Evolutionary conservation across 1,284 basidiomycete genomes (phyloP).

Genomic region (Coniophora puteana): DNA sequence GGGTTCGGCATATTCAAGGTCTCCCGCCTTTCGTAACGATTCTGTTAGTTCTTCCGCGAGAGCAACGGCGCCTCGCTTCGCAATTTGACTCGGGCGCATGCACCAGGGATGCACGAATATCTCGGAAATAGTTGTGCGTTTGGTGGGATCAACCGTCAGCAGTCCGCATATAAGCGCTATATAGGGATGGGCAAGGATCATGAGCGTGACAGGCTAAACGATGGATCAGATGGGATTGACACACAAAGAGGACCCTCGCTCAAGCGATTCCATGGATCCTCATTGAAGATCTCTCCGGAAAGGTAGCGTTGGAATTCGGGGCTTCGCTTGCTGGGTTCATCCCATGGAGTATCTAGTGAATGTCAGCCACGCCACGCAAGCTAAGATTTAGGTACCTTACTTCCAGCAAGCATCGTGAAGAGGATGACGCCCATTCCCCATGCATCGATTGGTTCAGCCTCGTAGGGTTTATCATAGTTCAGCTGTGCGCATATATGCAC

Average conservation of each 20-base stretch:
- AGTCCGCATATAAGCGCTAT: slow-evolving; percentile 77
- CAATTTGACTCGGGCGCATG: slow-evolving; percentile 70
- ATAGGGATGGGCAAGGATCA: too few relatives aligned
- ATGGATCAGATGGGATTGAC: slow-evolving; percentile 17
- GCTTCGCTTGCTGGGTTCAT: slow-evolving; percentile 81
- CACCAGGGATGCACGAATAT: slow-evolving; percentile 80
- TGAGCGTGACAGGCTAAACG: background rate
- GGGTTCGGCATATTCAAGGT: slow-evolving; percentile 65
- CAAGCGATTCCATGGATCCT: slow-evolving; percentile 83
- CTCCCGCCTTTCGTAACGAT: slow-evolving; percentile 61
- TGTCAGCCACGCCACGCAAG: background rate
- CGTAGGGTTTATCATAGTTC: slow-evolving; percentile 58
- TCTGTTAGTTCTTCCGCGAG: slow-evolving; percentile 71
- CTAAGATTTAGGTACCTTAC: slow-evolving; percentile 54
- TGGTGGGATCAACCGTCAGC: slow-evolving; percentile 68
- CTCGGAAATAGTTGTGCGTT: slow-evolving; percentile 70
- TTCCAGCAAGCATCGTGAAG: slow-evolving; percentile 89
- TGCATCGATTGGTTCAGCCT: slow-evolving; percentile 90
- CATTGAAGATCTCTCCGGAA: slow-evolving; percentile 70
- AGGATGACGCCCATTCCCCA: slow-evolving; percentile 98
- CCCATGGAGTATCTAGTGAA: slow-evolving; percentile 91
- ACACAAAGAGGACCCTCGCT: slow-evolving; percentile 56
- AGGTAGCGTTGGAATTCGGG: slow-evolving; percentile 80
- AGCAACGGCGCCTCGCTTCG: slow-evolving; percentile 42
- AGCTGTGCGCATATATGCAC: slow-evolving; percentile 33